Base-by-base conservation (phyloP, 2,329 filamentous ascomycete species). In the Aspergillus quadricinctus region DNA sequence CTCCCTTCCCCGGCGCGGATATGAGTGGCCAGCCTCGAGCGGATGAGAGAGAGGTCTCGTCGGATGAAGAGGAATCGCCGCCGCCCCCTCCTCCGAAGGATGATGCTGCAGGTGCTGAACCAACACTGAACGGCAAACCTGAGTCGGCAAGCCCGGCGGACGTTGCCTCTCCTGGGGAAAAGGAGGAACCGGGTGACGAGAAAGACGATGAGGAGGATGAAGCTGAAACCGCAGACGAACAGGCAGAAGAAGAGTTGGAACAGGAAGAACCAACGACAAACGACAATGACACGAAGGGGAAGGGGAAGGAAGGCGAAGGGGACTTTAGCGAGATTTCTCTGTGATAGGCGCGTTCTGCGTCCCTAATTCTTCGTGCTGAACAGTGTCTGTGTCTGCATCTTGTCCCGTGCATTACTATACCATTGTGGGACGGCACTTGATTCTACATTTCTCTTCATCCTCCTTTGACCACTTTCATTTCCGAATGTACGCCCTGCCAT, bases 261-360 rank as follows among this genome's bases (percentile, higher is more conserved):
- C 61, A 58, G 50, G 62, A 66, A 9, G 56, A 64, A 35, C 52
- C 59, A n/a, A 31, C 61, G 21, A 57, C 40, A 48, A 53, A 59
- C 54, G 57, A 55, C 29, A 57, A 45, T n/a, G 55, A 57, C 21
- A 23, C 11, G 3, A 70, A 71, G 58, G 56, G 57, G 35, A 71
- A 71, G 55, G 60, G 63, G 28, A 71, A 70, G 55, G 69, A 71
- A 57, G 61, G 65, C 14, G 69, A 72, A 46, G 60, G 66, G 4
- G 69, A 72, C 53, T 72, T 72, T 51, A 72, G 70, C 29, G 69
- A 73, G 61, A 68, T 72, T 17, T 68, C 70, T 31, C 64, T 73
- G 50, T 72, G 61, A 63, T 55, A 43, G 40, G 29, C 37, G 58
- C 50, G 10, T 48, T 58, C 52, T 50, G 35, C 58, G 35, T 52